Base-by-base conservation (phyloP, 2,329 filamentous ascomycete species). In the Phialophora chinensis region DNA sequence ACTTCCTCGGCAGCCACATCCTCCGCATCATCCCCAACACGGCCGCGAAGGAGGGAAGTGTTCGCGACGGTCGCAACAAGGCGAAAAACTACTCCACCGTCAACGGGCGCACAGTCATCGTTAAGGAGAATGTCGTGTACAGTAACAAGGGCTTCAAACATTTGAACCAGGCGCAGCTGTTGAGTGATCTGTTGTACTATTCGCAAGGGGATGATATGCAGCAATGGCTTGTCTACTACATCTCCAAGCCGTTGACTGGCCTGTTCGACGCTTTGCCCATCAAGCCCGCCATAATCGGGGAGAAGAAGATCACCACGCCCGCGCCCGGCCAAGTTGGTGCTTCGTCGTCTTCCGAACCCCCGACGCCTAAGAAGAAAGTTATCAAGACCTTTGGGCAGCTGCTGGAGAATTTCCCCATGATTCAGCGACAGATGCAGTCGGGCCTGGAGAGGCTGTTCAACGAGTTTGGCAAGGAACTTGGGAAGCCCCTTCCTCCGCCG, bases 71-170 rank as follows among this genome's bases (percentile, higher is more conserved):
- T 76, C 89, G 93, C 78, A 91, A 91, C 71, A 98, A 98, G 84
- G 92, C 95, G 35, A 96, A 93, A 80, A 93, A 97, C 76, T 96
- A 95, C 75, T 90, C 90, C 14, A 99, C 96, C 0, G 84, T 95
- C 72, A 99, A 99, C 79, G 93, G 93, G 42, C 88, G 92, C 74
- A 97, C 91, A 56, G 90, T 99, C 66, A 91, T 99, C 53, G 89
- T 99, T 71, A 98, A 98, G 79, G 95, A 99, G 79, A 88, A 90
- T 29, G 90, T 90, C 73, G 86, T 98, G 49, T 99, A 96, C 80
- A 97, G 91, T 77, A 98, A 98, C 76, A 99, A 99, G 84, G 95
- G 93, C 60, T 99, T 98, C 85, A 97, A 95, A 81, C 88, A 88
- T 38, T 83, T 97, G 69, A 93, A 92, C 70, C 95, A 98, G 77